Evolutionary conservation across 2,329 filamentous ascomycete genomes (phyloP).

Genomic region (Fusarium sp.): DNA sequence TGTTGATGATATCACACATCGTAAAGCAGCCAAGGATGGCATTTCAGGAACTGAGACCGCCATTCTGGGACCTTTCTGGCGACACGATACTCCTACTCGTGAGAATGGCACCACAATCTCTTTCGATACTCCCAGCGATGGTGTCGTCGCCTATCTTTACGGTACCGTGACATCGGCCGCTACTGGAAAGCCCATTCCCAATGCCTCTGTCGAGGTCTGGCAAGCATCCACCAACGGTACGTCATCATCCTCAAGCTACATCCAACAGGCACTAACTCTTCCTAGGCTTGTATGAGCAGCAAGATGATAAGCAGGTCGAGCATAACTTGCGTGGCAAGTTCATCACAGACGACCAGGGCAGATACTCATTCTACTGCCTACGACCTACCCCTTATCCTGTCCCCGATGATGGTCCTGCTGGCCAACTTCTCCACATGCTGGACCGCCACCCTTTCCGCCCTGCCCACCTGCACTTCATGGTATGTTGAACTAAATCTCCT

Average conservation of each 20-base stretch:
- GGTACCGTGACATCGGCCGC: constrained; percentile 68
- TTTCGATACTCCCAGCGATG: constrained; percentile 62
- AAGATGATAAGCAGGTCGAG: constrained; percentile 77
- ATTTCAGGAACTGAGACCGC: constrained; percentile 76
- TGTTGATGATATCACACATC: constrained; percentile 85
- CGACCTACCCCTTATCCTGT: constrained; percentile 70
- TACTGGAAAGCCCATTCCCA: constrained; percentile 74
- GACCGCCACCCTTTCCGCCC: constrained; percentile 70
- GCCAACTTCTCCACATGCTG: constrained; percentile 64
- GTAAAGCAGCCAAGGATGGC: constrained; percentile 59
- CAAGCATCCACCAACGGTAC: constrained; percentile 79
- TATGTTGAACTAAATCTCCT: no score
- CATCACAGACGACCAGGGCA: constrained; percentile 73
- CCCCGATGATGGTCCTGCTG: constrained; percentile 66
- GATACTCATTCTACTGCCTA: constrained; percentile 73
- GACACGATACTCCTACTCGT: constrained; percentile 76
- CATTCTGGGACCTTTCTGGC: constrained; percentile 89
- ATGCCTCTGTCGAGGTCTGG: constrained; percentile 81
- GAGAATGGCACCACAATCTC: constrained; percentile 79
- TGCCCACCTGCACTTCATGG: constrained; percentile 72
- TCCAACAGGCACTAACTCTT: not conserved
- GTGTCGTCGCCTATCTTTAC: constrained; percentile 72
- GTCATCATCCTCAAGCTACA: not conserved
- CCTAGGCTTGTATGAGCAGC: constrained; percentile 74
- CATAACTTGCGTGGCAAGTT: constrained; percentile 82